phyloP scores from a whole-genome alignment of 805 yeast genomes.

The Priceomyces fermenticarens region DNA sequence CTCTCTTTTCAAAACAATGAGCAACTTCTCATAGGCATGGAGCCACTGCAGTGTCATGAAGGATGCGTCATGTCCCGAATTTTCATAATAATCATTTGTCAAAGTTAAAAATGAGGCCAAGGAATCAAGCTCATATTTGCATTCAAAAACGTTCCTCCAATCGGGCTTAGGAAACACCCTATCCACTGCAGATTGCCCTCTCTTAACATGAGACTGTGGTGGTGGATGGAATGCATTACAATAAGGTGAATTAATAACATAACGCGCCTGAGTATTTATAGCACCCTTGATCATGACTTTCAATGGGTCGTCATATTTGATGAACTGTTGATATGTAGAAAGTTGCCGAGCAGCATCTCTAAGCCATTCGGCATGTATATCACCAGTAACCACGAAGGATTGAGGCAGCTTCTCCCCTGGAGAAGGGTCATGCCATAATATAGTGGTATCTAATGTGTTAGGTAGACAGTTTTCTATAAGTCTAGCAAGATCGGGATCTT shows the following conservation, averaged over 20 bases:
- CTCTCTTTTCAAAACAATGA: slow-evolving; percentile 57
- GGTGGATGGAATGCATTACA: slow-evolving; percentile 95
- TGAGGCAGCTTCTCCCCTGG: slow-evolving; percentile 34
- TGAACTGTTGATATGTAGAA: slow-evolving; percentile 66
- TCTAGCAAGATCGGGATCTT: slow-evolving; percentile 66
- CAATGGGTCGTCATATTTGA: slow-evolving; percentile 49
- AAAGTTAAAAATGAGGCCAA: slow-evolving; percentile 77
- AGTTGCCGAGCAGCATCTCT: slow-evolving; percentile 84
- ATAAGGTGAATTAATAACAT: slow-evolving; percentile 63
- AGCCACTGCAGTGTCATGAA: slow-evolving; percentile 54
- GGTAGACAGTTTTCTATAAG: slow-evolving; percentile 82
- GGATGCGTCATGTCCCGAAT: slow-evolving; percentile 47
- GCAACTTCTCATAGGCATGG: slow-evolving; percentile 50
- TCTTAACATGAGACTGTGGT: slow-evolving; percentile 42
- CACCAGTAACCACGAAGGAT: slow-evolving; percentile 86
- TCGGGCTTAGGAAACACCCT: slow-evolving; percentile 67
- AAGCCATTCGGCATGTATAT: slow-evolving; percentile 91
- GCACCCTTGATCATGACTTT: slow-evolving; percentile 67
- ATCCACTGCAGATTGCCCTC: slow-evolving; percentile 56
- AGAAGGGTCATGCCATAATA: slow-evolving; percentile 60
- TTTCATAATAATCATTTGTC: slow-evolving; percentile 63
- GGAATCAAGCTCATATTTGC: slow-evolving; percentile 87
- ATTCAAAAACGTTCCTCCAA: slow-evolving; percentile 75
- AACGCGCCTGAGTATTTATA: slow-evolving; percentile 72
- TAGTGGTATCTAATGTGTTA: slow-evolving; percentile 84